Evolutionary conservation across 2,329 filamentous ascomycete genomes (phyloP), one percentile per base, ranked within the genome.

Genomic region (Ophiostoma sp.): DNA sequence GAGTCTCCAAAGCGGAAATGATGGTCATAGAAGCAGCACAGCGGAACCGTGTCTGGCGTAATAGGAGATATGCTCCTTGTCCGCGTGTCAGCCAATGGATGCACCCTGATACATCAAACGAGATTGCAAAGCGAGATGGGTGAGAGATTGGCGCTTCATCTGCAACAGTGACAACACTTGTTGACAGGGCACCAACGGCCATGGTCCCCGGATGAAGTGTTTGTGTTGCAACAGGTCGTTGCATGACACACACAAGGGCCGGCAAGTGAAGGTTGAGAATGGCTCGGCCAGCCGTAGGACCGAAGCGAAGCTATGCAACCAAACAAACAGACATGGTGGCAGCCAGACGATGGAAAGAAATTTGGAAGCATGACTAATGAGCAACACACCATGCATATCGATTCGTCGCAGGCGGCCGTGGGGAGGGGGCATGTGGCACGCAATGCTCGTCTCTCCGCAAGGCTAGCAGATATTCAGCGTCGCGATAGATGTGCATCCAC

Each of bases 1-100:
- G 49, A 55, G 49, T 55, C 49, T 55, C 49, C 49, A 55, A 18
- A 55, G 27, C n/a, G 49, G 49, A 55, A 55, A 18, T 55, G n/a
- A 55, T 55, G 49, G n/a, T 11, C 49, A n/a, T 55, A 18, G n/a
- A n/a, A 27, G 11, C n/a, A 55, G n/a, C 49, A 55, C 49, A 55
- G 49, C 49, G 18, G n/a, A 27, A 55, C 18, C 49, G 49, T 55
- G 49, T 9, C n/a, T 8, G n/a, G n/a, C 27, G n/a, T 9, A 55
- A 55, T 8, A 55, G n/a, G 18, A 55, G 49, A 55, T 55, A 18
- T 27, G n/a, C 3, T 6, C 14, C 47, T n/a, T n/a, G 47, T n/a
- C 47, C 47, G 47, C 47, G 47, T 52, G 47, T 7, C 47, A 52
- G 4, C 7, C 47, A 18, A 12, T 44, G 49, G 9, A 11, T 12